phyloP scores from a whole-genome alignment of 2,329 filamentous ascomycete species.

The Colletotrichum spinosum region DNA sequence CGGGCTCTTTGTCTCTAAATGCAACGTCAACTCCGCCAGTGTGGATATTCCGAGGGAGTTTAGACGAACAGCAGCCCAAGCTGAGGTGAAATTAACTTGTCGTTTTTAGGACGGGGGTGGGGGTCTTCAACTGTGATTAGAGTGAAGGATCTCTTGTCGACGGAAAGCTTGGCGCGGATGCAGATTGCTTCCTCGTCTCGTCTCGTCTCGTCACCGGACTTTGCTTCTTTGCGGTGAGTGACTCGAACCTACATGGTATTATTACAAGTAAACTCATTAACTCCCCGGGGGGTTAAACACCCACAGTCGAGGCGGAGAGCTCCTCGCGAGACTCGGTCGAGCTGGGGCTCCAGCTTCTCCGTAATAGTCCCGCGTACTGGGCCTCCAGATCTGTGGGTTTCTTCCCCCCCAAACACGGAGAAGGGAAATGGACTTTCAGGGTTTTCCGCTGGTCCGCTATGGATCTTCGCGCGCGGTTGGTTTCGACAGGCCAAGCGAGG shows the following conservation, averaged over 20 bases:
- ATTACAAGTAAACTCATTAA: too few relatives aligned
- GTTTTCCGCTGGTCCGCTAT: not conserved
- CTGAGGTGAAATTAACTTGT: constrained; percentile 22
- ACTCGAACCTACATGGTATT: too few relatives aligned
- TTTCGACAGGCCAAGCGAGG: not conserved
- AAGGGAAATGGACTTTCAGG: too few relatives aligned
- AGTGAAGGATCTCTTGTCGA: constrained; percentile 24
- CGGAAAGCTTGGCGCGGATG: constrained; percentile 25
- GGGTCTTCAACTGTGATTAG: constrained; percentile 6
- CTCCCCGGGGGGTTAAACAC: too few relatives aligned
- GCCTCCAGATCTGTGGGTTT: too few relatives aligned
- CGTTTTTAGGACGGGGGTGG: constrained; percentile 14
- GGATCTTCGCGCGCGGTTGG: constrained; percentile 18
- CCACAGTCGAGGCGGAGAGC: too few relatives aligned
- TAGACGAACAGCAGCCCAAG: constrained; percentile 20
- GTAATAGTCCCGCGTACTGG: too few relatives aligned
- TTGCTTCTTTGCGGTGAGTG: not conserved
- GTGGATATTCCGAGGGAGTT: constrained; percentile 16
- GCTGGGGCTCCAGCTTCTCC: too few relatives aligned
- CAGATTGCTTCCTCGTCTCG: constrained; percentile 16
- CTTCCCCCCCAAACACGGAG: too few relatives aligned
- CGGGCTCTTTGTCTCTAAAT: constrained; percentile 12
- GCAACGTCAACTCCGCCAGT: constrained; percentile 19
- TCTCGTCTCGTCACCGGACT: not conserved
- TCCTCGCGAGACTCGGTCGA: too few relatives aligned